These are phyloP conservation scores for Boletellus deceptivus DNA, from an alignment of 1,284 basidiomycete genomes.

Conservation along the genomic window DNA sequence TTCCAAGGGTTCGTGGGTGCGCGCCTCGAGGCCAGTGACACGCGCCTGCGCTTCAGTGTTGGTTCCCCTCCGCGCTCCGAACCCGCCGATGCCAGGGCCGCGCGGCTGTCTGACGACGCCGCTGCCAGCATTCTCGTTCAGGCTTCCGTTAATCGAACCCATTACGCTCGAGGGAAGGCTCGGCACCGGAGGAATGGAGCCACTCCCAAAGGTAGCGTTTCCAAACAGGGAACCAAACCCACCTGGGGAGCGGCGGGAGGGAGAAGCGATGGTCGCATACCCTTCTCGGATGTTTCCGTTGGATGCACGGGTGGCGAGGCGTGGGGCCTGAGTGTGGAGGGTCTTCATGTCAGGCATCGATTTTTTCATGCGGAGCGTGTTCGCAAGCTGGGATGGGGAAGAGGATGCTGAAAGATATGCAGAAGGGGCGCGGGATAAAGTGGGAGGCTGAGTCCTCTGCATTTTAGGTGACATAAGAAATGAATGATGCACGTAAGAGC, in stretches of 20 bases:
- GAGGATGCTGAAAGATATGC: conserved; percentile 62
- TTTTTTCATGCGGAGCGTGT: conserved; percentile 83
- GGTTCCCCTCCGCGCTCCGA: conserved; percentile 57
- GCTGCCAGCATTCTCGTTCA: conserved; percentile 42
- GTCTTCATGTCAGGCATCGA: conserved; percentile 94
- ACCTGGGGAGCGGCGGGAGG: conserved; percentile 69
- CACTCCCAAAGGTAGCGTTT: conserved; percentile 30
- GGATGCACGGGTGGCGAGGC: conserved; percentile 79
- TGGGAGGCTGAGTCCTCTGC: conserved; percentile 48
- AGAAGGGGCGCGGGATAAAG: conserved; percentile 72
- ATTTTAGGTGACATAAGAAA: conserved; percentile 19
- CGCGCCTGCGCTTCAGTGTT: conserved; percentile 54
- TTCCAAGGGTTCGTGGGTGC: conserved; percentile 80
- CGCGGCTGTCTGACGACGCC: conserved; percentile 79
- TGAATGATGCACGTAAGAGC: conserved; percentile 13
- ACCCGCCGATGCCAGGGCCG: conserved; percentile 71
- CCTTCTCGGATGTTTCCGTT: conserved; percentile 90
- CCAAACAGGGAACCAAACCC: conserved; percentile 69
- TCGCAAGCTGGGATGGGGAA: conserved; percentile 45
- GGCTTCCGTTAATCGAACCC: conserved; percentile 40
- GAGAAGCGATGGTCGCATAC: conserved; percentile 84
- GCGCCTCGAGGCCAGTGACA: conserved; percentile 68
- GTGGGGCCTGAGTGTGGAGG: conserved; percentile 76
- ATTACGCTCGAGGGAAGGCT: conserved; percentile 61
- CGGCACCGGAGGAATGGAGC: conserved; percentile 71